These are phyloP conservation scores for Geotrichum klebahnii DNA, from an alignment of 1,139 yeast species.

Conservation along the genomic window DNA sequence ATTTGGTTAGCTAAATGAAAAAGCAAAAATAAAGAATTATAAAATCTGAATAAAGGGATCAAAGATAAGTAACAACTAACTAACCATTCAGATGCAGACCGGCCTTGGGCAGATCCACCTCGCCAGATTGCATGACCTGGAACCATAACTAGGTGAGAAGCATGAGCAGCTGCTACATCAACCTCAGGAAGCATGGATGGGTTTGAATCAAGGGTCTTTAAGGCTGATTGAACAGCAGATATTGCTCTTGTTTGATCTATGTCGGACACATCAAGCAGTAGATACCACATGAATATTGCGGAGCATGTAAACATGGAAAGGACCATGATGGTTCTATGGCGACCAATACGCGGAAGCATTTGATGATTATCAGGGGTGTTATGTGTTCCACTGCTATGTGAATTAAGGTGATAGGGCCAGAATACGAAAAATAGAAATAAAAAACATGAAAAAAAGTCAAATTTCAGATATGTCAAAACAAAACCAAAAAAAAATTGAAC, in stretches of 20 bases:
- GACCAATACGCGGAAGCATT: background rate
- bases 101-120: conserved; percentile 20
- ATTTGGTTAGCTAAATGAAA: background rate
- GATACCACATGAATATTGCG: background rate
- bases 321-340: background rate
- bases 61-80: background rate
- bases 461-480: too few species aligned
- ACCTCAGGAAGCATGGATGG: background rate
- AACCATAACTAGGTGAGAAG: conserved; percentile 47
- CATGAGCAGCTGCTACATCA: conserved; percentile 1
- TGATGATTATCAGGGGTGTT: background rate
- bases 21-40: background rate
- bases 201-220: background rate
- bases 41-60: background rate
- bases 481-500: too few species aligned
- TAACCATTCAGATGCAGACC: conserved; percentile 2
- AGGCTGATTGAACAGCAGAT: background rate
- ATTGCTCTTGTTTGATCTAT: background rate
- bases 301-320: background rate
- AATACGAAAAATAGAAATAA: too few species aligned
- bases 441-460: too few species aligned
- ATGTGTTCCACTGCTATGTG: too few species aligned
- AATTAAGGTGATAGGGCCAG: too few species aligned
- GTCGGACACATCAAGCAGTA: background rate
- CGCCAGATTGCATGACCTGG: conserved; percentile 73